These are phyloP conservation scores for Quercus agrifolia DNA, from an alignment of 306 rosid species.

Conservation along the genomic window DNA sequence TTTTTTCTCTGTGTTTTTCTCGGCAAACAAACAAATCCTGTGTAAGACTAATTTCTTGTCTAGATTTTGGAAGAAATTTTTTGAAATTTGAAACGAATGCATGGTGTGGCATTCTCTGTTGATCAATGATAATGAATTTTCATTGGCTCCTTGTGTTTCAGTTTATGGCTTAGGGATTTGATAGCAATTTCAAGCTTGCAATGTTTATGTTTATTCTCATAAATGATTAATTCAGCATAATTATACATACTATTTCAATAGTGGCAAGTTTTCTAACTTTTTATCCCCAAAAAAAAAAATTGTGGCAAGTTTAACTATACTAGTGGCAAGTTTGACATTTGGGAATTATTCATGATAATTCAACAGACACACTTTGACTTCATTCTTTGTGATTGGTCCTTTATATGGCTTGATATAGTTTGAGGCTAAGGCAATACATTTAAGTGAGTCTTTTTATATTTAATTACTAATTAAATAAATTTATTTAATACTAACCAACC, in stretches of 20 bases:
- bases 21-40: background rate
- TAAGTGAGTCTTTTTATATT: no score
- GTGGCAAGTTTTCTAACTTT: no score
- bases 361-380: background rate
- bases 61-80: background rate
- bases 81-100: background rate
- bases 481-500: no score
- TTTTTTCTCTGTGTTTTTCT: background rate
- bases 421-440: no score
- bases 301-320: background rate
- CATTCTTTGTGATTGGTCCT: background rate
- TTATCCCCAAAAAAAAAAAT: no score
- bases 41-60: background rate
- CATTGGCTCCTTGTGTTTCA: no score
- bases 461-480: no score
- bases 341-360: background rate
- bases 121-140: no score
- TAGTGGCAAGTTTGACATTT: background rate
- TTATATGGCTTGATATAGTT: background rate
- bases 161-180: no score
- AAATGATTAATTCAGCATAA: background rate
- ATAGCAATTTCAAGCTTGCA: background rate
- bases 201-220: background rate
- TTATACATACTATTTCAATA: no score
- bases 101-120: no score